Base-by-base conservation (phyloP, 306 rosid genomes). In the Dicorynia guianensis region DNA sequence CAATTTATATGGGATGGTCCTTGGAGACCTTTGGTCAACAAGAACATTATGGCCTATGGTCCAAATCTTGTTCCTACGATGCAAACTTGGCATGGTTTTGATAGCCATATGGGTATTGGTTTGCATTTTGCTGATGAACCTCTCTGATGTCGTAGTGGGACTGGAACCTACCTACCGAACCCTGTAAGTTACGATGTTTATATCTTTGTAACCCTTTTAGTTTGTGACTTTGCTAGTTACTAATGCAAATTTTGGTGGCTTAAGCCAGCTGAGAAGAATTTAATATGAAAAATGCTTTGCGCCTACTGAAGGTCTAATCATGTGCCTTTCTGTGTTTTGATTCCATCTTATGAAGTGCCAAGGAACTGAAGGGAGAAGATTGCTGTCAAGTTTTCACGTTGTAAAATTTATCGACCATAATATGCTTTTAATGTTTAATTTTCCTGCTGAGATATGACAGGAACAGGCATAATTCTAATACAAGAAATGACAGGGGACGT, bases 131-230 rank as follows among this genome's bases (percentile, higher is more conserved):
- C 60, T 7, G 87, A 75, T 61, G 88, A 80, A 76, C 63, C 73
- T 78, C 92, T 96, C 12, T 81, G 88, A 78, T 60, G 67, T 70
- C 90, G 91, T 47, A 59, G 74, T 56, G 98, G 98, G 63, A 89
- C 89, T 39, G 98, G 98, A 25, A 84, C 97, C 8, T 93, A 79
- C 82, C 62, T 89, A 71, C 97, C 97, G 66, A 83, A 79, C 74
- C 90, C 93, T 42, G 77, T 69, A 80, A 66, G 81, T 54, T 66
- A 83, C 36, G 36, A 58, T 56, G 57, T 81, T 42, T 63, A 17
- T 78, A 20, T 69, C 19, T 40, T 42, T 18, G 13, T 18, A 54
- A 50, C 3, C 44, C 38, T 30, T 69, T 60, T 59, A 44, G 52
- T 43, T 12, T 18, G 8, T 81, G 47, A 68, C 36, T 67, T 61